Percentiles rank a stretch among this genome's conserved stretches.
Conservation (phyloP, 257 asterid species). For the Knoxia roxburghii region DNA sequence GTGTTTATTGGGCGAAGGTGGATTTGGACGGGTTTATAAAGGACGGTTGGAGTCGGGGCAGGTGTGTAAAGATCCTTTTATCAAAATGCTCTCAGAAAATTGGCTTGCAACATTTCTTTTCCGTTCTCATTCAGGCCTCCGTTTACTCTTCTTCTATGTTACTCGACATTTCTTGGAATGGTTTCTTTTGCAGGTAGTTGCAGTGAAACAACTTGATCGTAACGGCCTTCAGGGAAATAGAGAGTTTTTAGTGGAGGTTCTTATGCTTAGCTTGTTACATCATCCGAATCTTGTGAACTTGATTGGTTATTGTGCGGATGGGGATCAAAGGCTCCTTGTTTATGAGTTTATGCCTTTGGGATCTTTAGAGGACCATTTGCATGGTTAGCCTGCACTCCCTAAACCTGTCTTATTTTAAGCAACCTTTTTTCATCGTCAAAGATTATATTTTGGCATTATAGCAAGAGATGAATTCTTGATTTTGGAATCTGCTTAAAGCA, state of each 20-base stretch:
- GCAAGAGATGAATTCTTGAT: not conserved
- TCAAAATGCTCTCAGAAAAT: not conserved
- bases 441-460: not conserved
- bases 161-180: conserved; percentile 18
- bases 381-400: conserved; percentile 49
- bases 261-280: conserved; percentile 96
- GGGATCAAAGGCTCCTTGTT: conserved; percentile 95
- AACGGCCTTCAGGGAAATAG: conserved; percentile 94
- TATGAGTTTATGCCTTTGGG: conserved; percentile 96
- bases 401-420: not conserved
- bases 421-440: not conserved
- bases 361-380: conserved; percentile 96
- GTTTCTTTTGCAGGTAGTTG: conserved; percentile 62
- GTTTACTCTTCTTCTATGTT: not conserved
- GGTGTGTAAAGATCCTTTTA: conserved; percentile 29
- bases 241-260: conserved; percentile 97
- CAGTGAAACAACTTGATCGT: conserved; percentile 91
- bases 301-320: conserved; percentile 98
- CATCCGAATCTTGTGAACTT: conserved; percentile 91
- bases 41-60: conserved; percentile 86
- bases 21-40: conserved; percentile 89
- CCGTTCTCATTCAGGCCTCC: not conserved
- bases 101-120: not conserved
- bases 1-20: conserved; percentile 88
- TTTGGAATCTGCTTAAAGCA: not conserved